Evolutionary conservation across 2,329 filamentous ascomycete species (phyloP).

Genomic region (Nigrograna mackinnonii): DNA sequence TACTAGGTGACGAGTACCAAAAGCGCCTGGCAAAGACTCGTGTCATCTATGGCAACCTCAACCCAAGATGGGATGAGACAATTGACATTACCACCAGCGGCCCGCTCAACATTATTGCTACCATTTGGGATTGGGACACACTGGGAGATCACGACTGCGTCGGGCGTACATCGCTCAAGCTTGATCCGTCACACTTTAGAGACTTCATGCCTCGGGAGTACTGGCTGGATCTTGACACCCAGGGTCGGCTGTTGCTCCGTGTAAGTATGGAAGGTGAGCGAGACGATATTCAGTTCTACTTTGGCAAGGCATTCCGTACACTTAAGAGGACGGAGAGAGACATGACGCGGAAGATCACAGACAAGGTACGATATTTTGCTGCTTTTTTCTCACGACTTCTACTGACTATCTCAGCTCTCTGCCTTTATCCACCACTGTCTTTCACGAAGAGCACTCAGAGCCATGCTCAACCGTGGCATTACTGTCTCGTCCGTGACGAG

Average conservation of each 20-base stretch:
- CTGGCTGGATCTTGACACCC: constrained; percentile 96
- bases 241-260: constrained; percentile 83
- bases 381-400: constrained; percentile 2
- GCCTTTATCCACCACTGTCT: constrained; percentile 90
- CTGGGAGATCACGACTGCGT: constrained; percentile 98
- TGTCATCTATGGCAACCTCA: constrained; percentile 86
- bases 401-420: constrained; percentile 65
- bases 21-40: constrained; percentile 94
- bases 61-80: constrained; percentile 95
- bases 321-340: constrained; percentile 95
- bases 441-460: constrained; percentile 78
- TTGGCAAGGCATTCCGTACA: constrained; percentile 94
- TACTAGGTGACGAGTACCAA: constrained; percentile 95
- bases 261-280: constrained; percentile 99
- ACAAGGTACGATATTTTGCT: constrained; percentile 69
- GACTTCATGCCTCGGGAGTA: constrained; percentile 96
- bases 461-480: constrained; percentile 73
- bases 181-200: constrained; percentile 96
- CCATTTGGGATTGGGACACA: constrained; percentile 97
- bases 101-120: constrained; percentile 91
- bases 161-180: constrained; percentile 91
- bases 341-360: constrained; percentile 97
- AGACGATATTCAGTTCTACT: constrained; percentile 98
- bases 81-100: constrained; percentile 94
- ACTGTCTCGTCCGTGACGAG: constrained; percentile 74